Evolutionary conservation across 441 rosid species (phyloP), one percentile per base, ranked within the genome.

Genomic region (Adansonia madagascariensis): DNA sequence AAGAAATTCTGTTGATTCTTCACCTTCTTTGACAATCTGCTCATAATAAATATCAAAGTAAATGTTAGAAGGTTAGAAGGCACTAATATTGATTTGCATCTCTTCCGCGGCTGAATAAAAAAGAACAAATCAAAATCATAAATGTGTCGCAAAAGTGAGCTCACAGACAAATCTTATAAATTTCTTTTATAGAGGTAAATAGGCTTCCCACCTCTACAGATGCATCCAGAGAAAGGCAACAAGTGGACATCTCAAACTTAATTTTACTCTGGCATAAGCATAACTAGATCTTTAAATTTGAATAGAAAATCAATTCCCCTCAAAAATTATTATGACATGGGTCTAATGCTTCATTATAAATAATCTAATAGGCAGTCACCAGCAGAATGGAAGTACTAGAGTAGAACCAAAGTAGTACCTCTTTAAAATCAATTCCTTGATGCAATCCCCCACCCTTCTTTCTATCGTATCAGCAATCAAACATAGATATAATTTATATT

Each of bases 21-120:
- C 92, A 76, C 81, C 91, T 89, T 93, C 98, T 83, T 80, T 91
- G 76, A 95, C 77, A 78, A 95, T 82, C 98, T 95, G 94, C 80
- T 46, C 76, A 79, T 20, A 56, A 73, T 44, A 65, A 76, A 69
- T 75, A 77, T 39, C 11, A 49, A 41, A 49, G 64, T 10, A 52
- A 10, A 65, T 60, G 46, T 70, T 59, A 61, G 56, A 77, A 62
- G 15, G 10, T 47, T 43, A 31, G 1, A 15, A 68, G 35, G 17
- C 14, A 39, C 47, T 60, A 78, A 35, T 74, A n/a, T 18, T 77
- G n/a, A 46, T 80, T 52, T 76, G 35, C 75, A 75, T 11, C 74
- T 59, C 55, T 57, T 62, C 49, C 24, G 14, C 18, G 10, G 56
- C 65, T 77, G 52, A 60, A 72, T 31, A 3, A 75, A 77, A 75